Evolutionary conservation across 805 yeast species (phyloP).

Genomic region (Candida insectorum): DNA sequence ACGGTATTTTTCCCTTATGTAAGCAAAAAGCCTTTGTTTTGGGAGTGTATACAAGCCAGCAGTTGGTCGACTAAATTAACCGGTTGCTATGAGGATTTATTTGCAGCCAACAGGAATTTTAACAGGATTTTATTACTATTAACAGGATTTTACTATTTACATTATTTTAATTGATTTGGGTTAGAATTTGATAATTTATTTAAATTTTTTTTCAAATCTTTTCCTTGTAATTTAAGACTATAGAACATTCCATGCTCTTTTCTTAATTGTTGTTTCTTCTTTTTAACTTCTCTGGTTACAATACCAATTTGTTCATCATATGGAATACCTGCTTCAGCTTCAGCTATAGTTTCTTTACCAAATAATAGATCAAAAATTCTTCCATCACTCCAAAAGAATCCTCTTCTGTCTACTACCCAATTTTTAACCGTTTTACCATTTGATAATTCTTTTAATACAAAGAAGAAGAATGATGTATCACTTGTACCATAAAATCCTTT

Average conservation of each 20-base stretch:
- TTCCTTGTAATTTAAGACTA: slow-evolving; percentile 45
- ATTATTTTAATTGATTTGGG: slow-evolving; percentile 3
- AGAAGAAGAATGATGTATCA: slow-evolving; percentile 70
- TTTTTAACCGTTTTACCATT: slow-evolving; percentile 36
- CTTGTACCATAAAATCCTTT: slow-evolving; percentile 84
- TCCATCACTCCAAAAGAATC: slow-evolving; percentile 93
- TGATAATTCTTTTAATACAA: slow-evolving; percentile 57
- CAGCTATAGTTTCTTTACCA: slow-evolving; percentile 74
- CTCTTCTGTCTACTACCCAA: slow-evolving; percentile 80
- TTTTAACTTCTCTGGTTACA: slow-evolving; percentile 43
- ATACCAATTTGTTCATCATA: slow-evolving; percentile 57
- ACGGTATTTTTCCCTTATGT: too few species aligned
- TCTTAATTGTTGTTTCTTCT: slow-evolving; percentile 48
- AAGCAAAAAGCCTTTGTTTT: too few species aligned
- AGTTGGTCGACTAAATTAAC: too few species aligned
- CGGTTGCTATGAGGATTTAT: too few species aligned
- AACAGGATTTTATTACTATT: too few species aligned
- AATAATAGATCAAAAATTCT: slow-evolving; percentile 78
- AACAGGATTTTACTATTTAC: not conserved
- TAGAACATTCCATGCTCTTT: slow-evolving; percentile 59
- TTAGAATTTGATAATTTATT: slow-evolving; percentile 7
- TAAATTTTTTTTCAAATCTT: slow-evolving; percentile 29
- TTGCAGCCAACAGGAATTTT: too few species aligned
- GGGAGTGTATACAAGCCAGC: too few species aligned
- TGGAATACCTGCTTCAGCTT: slow-evolving; percentile 68